phyloP scores from a whole-genome alignment of 805 yeast genomes.

The Teunomyces barrocoloradensis region DNA sequence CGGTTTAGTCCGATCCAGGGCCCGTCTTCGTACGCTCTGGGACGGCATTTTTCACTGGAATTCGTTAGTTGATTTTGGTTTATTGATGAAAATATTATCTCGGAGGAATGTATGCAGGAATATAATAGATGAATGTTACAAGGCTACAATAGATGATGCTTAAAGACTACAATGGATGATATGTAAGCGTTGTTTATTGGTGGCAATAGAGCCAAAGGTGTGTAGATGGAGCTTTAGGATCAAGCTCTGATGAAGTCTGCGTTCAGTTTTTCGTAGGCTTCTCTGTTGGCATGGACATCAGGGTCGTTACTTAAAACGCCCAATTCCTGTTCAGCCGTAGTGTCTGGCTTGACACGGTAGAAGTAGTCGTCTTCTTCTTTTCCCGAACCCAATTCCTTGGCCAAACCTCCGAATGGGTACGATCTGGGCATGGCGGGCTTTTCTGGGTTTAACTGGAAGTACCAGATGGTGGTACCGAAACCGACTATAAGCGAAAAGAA shows the following conservation, averaged over 20 bases:
- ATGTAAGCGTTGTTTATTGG: too few species aligned
- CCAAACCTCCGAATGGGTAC: conserved; percentile 73
- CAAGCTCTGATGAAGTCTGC: conserved; percentile 35
- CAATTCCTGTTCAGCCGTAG: conserved; percentile 34
- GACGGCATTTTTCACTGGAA: background rate
- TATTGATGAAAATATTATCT: background rate
- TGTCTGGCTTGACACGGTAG: conserved; percentile 42
- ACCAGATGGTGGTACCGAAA: conserved; percentile 44
- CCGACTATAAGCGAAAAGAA: conserved; percentile 43
- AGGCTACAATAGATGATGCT: too few species aligned
- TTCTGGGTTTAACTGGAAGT: conserved; percentile 54
- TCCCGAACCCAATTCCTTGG: conserved; percentile 68
- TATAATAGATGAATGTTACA: too few species aligned
- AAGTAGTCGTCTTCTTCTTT: conserved; percentile 31
- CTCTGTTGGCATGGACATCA: conserved; percentile 25
- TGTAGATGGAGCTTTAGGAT: background rate
- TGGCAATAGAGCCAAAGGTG: background rate
- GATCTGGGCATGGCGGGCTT: conserved; percentile 74
- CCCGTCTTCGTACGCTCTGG: conserved; percentile 7
- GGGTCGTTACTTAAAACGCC: conserved; percentile 34
- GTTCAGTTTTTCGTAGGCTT: conserved; percentile 33
- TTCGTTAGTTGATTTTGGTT: conserved; percentile 1
- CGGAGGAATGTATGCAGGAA: too few species aligned
- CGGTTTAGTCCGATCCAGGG: conserved; percentile 1
- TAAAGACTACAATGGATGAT: too few species aligned